Conservation (phyloP, 2,329 filamentous ascomycete genomes). For the Alternaria alternata region DNA sequence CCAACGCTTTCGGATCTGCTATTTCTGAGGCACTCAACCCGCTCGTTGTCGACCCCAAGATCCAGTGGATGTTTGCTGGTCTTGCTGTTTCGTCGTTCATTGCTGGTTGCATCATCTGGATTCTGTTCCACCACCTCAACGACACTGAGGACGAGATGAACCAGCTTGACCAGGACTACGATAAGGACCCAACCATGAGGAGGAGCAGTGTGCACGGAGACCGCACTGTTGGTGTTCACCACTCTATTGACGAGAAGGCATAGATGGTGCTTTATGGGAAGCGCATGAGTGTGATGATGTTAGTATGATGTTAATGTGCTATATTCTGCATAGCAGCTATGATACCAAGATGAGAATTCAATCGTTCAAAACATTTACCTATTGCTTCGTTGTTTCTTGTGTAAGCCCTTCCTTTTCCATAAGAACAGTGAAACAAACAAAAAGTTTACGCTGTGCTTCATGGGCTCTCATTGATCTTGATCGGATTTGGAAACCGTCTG, state of each 20-base stretch:
- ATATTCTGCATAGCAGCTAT: slow-evolving; percentile 3
- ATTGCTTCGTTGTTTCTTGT: neutral
- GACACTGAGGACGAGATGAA: slow-evolving; percentile 50
- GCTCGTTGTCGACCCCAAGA: slow-evolving; percentile 68
- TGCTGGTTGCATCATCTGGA: slow-evolving; percentile 47
- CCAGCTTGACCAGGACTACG: slow-evolving; percentile 44
- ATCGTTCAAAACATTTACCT: neutral
- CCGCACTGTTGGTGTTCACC: slow-evolving; percentile 32
- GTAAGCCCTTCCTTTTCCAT: neutral
- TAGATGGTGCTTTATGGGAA: slow-evolving; percentile 1
- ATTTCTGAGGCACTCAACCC: slow-evolving; percentile 71
- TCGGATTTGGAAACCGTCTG: neutral
- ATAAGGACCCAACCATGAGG: slow-evolving; percentile 42
- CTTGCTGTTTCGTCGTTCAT: slow-evolving; percentile 42
- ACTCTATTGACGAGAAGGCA: slow-evolving; percentile 21
- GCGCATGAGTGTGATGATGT: slow-evolving; percentile 1
- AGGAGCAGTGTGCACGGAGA: slow-evolving; percentile 33
- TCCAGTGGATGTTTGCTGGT: slow-evolving; percentile 67
- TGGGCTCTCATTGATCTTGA: neutral
- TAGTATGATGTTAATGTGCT: slow-evolving; percentile 11
- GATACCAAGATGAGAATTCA: slow-evolving; percentile 16
- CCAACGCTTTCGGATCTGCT: slow-evolving; percentile 67
- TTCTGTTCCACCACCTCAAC: slow-evolving; percentile 51
- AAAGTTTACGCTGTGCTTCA: neutral
- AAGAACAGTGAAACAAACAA: neutral